Conservation (phyloP, 441 rosid genomes). For the Eruca vesicaria region DNA sequence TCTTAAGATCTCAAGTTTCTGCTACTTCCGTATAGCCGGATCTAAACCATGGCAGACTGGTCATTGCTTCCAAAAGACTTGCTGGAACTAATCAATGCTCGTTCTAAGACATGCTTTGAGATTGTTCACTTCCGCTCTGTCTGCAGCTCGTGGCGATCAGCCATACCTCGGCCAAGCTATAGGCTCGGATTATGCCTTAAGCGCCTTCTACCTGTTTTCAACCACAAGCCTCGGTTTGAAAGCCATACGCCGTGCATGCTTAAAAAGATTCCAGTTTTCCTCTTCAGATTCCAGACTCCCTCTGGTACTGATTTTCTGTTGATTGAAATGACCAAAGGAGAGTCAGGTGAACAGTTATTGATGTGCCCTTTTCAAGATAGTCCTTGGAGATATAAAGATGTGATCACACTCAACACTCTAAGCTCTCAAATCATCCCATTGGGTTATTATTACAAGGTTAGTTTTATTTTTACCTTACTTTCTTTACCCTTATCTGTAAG, state of each 20-base stretch:
- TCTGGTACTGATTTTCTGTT: constrained; percentile 3
- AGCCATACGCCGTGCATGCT: not conserved
- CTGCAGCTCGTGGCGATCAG: constrained; percentile 1
- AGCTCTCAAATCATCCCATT: not conserved
- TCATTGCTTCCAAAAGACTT: constrained; percentile 4
- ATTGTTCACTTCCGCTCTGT: constrained; percentile 2
- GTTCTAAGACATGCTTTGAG: not conserved
- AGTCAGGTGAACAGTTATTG: not conserved
- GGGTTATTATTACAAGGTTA: not conserved
- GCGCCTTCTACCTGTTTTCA: not conserved
- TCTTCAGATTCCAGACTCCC: not conserved
- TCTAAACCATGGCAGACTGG: not conserved
- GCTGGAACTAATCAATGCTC: not conserved
- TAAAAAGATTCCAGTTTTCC: not conserved
- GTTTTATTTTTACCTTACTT: not conserved
- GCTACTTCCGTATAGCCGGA: no score
- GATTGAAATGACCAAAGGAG: not conserved
- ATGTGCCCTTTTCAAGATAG: not conserved
- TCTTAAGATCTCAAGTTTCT: not conserved
- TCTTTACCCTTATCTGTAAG: not conserved
- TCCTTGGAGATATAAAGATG: not conserved
- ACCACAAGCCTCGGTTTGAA: not conserved
- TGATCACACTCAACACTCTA: not conserved
- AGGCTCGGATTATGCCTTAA: not conserved
- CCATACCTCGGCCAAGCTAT: not conserved